Evolutionary conservation across 2,329 filamentous ascomycete species (phyloP).

Genomic region (Grosmannia serpens): DNA sequence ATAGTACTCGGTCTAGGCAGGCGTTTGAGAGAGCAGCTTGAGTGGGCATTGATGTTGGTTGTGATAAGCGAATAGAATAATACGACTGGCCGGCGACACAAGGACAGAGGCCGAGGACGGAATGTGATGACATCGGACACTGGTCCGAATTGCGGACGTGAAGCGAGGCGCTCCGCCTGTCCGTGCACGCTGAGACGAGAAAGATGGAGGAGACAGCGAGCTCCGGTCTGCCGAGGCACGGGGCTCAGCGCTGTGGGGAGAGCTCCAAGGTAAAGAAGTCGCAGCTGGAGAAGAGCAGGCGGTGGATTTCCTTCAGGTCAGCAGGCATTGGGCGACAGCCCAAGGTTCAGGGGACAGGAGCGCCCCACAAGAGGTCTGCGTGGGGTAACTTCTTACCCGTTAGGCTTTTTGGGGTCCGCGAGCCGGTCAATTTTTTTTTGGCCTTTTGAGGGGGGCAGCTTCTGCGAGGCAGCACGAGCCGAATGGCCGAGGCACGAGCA

Average conservation of each 20-base stretch:
- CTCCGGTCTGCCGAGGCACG: slow-evolving; percentile 11
- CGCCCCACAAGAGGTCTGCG: not conserved
- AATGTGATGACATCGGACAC: not conserved
- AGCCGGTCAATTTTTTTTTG: not conserved
- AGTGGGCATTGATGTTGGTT: too few species aligned
- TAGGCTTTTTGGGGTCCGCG: not conserved
- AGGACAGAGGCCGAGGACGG: not conserved
- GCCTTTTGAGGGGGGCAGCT: not conserved
- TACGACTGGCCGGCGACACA: too few species aligned
- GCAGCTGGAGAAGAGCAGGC: too few species aligned
- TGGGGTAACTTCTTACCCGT: slow-evolving; percentile 5
- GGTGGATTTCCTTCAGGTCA: not conserved
- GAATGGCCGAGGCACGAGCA: slow-evolving; percentile 11
- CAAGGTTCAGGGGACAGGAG: not conserved
- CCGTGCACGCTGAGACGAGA: not conserved
- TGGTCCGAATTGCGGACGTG: not conserved
- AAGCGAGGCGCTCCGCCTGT: not conserved
- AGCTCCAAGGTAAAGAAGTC: too few species aligned
- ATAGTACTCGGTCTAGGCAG: not conserved
- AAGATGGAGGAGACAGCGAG: not conserved
- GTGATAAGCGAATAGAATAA: too few species aligned
- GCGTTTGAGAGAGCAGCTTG: not conserved
- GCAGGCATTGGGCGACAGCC: not conserved
- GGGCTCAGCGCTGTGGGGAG: not conserved
- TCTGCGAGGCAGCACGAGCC: slow-evolving; percentile 3